phyloP scores from a whole-genome alignment of 75 land plant genomes.

The Adiantum capillusveneris region DNA sequence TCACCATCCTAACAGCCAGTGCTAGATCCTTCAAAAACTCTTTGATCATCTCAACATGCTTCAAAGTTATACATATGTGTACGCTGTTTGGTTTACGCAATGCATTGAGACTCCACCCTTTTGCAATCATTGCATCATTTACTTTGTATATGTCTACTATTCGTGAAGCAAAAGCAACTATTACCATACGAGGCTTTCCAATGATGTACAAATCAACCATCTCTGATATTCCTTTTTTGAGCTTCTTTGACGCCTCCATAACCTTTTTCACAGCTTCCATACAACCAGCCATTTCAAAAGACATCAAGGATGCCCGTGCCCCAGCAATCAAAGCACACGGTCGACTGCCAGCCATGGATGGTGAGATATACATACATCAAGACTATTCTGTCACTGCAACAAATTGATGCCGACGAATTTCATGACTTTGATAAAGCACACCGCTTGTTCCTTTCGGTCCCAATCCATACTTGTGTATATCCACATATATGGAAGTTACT shows the following conservation, averaged over 20 bases:
- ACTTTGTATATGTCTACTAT: constrained; percentile 83
- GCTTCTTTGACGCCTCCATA: constrained; percentile 75
- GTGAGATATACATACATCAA: constrained; percentile 93
- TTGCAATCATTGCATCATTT: constrained; percentile 70
- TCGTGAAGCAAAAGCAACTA: constrained; percentile 86
- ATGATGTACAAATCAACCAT: constrained; percentile 74
- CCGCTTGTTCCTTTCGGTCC: constrained; percentile 97
- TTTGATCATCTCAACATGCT: constrained; percentile 62
- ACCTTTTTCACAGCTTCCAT: constrained; percentile 54
- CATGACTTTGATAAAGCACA: constrained; percentile 86
- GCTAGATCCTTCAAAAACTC: constrained; percentile 63
- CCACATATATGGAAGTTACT: constrained; percentile 89
- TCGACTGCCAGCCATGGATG: constrained; percentile 95
- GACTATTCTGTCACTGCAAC: constrained; percentile 99
- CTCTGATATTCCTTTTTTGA: constrained; percentile 60
- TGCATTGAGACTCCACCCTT: constrained; percentile 98
- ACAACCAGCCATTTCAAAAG: constrained; percentile 86
- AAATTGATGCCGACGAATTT: constrained; percentile 94
- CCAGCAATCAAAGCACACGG: constrained; percentile 93
- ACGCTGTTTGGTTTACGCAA: constrained; percentile 93
- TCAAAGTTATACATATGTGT: constrained; percentile 92
- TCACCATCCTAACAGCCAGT: constrained; percentile 58
- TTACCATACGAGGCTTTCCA: constrained; percentile 95
- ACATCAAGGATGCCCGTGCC: constrained; percentile 98
- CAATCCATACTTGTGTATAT: constrained; percentile 95